Percentiles rank a stretch among this genome's conserved stretches.
Evolutionary conservation across 2,329 filamentous ascomycete genomes (phyloP).

Genomic region (Onygenales sp.): DNA sequence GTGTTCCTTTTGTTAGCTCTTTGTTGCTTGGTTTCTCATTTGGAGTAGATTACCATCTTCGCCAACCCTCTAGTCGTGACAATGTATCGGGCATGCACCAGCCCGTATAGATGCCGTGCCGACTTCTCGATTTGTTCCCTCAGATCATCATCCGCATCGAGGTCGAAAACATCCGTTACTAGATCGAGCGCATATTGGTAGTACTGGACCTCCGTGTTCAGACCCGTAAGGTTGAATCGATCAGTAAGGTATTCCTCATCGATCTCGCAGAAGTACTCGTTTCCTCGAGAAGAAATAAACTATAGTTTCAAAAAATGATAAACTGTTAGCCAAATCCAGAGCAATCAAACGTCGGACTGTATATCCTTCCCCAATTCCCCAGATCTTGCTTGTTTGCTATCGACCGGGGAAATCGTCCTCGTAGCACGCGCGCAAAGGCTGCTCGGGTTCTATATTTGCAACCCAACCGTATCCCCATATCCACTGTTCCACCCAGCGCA

Average conservation of each 20-base stretch:
- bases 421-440: not conserved
- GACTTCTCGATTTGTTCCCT: conserved; percentile 97
- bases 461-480: too few relatives aligned
- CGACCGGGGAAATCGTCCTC: too few relatives aligned
- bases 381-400: too few relatives aligned
- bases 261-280: conserved; percentile 99
- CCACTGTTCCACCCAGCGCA: too few relatives aligned
- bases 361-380: too few relatives aligned
- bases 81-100: conserved; percentile 94
- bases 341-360: not conserved
- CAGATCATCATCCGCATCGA: conserved; percentile 98
- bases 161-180: conserved; percentile 95
- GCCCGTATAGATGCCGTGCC: conserved; percentile 85
- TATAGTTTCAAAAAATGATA: conserved; percentile 32
- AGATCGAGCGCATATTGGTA: conserved; percentile 98
- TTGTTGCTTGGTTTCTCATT: not conserved
- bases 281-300: conserved; percentile 96
- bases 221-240: conserved; percentile 91
- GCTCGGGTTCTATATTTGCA: too few relatives aligned
- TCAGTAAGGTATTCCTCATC: conserved; percentile 98
- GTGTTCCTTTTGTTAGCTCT: conserved; percentile 3
- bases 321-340: not conserved
- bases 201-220: conserved; percentile 96
- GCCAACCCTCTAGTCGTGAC: conserved; percentile 87
- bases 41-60: conserved; percentile 68